A percentile compares a stretch with the other conserved stretches of the same genome.
phyloP scores from a whole-genome alignment of 176 grass and related monocot genomes.

The Dendrocalamus sinicus region DNA sequence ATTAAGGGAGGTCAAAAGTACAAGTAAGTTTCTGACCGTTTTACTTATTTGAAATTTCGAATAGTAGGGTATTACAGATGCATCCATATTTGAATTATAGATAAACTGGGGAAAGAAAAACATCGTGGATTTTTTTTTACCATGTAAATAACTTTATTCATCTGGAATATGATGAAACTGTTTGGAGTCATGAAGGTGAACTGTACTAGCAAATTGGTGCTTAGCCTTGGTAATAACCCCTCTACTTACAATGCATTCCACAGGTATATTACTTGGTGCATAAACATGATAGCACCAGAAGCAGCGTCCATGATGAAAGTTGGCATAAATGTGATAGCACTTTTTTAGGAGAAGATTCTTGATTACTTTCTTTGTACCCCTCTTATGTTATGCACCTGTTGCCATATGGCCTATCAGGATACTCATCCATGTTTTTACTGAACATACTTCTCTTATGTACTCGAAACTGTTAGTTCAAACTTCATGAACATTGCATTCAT shows the following conservation, averaged over 20 bases:
- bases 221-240: neutral
- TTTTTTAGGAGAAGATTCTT: neutral
- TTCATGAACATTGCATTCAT: neutral
- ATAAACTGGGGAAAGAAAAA: neutral
- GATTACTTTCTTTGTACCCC: neutral
- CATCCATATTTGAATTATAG: slow-evolving; percentile 1
- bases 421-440: slow-evolving; percentile 26
- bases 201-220: neutral
- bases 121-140: neutral
- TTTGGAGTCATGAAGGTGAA: neutral
- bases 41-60: neutral
- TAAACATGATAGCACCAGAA: neutral
- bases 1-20: slow-evolving; percentile 96
- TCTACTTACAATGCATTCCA: neutral
- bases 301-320: neutral
- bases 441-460: slow-evolving; percentile 4
- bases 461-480: slow-evolving; percentile 3
- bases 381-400: neutral
- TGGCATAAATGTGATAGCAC: neutral
- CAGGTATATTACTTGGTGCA: neutral
- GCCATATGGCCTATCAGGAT: neutral
- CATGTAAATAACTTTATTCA: neutral
- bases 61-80: neutral
- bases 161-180: neutral
- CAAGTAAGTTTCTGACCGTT: slow-evolving; percentile 54